Evolutionary conservation across 2,329 filamentous ascomycete genomes (phyloP).

Genomic region (Albophoma yamanashiensis): DNA sequence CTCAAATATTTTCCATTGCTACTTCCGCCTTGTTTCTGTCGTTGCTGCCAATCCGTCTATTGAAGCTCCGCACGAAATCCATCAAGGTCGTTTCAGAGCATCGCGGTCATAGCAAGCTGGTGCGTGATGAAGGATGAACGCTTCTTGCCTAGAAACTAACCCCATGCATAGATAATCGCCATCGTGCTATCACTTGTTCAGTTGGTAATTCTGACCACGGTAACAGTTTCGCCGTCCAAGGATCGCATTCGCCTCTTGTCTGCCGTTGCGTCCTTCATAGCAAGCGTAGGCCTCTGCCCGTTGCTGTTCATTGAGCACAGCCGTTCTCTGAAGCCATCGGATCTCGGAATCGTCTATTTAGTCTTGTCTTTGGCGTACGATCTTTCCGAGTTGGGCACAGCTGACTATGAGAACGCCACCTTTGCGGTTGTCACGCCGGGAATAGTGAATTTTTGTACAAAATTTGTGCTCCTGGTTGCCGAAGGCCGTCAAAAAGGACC

Average conservation of each 20-base stretch:
- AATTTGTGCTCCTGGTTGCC: not conserved
- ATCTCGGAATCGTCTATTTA: not conserved
- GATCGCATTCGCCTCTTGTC: not conserved
- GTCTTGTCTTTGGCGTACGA: not conserved
- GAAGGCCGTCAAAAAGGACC: not conserved
- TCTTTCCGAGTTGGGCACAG: not conserved
- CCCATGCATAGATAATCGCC: not conserved
- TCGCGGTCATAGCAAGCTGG: not conserved
- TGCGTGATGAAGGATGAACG: not conserved
- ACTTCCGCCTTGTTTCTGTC: not conserved
- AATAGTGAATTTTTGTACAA: not conserved
- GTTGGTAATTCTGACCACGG: not conserved
- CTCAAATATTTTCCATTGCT: not conserved
- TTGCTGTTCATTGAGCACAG: not conserved
- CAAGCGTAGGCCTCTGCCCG: not conserved
- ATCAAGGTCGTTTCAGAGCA: not conserved
- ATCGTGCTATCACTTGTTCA: not conserved
- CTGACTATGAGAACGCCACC: not conserved
- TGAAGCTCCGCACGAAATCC: not conserved
- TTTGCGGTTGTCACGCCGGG: not conserved
- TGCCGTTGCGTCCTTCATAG: not conserved
- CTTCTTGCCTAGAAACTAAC: not conserved
- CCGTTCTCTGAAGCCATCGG: not conserved
- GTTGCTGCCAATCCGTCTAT: not conserved
- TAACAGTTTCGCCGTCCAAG: not conserved